A percentile compares a stretch with the other conserved stretches of the same genome.
These are phyloP conservation scores for Chloropicon primus DNA, from an alignment of 139 green algal genomes.

Conservation along the genomic window DNA sequence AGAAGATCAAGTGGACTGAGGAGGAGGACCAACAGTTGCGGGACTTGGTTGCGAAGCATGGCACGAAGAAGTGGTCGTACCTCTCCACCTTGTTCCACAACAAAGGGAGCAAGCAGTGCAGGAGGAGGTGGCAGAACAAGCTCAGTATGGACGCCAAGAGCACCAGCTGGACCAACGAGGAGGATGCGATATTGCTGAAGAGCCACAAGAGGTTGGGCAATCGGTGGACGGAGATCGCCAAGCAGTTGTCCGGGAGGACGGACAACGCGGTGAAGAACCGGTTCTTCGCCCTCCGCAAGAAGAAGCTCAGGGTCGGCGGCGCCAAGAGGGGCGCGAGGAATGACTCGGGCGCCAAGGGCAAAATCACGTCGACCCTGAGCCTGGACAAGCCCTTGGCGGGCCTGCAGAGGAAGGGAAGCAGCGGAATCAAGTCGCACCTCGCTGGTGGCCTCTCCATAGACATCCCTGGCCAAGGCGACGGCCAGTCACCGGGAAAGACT, in stretches of 20 bases:
- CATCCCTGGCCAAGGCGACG: background rate
- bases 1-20: background rate
- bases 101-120: conserved; percentile 55
- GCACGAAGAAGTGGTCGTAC: conserved; percentile 46
- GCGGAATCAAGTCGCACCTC: background rate
- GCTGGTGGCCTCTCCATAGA: background rate
- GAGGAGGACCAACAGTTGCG: conserved; percentile 50
- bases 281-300: conserved; percentile 29
- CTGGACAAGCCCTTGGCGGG: background rate
- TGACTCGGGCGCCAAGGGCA: too few species aligned
- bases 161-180: conserved; percentile 9
- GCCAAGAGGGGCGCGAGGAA: background rate
- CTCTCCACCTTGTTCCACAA: conserved; percentile 37
- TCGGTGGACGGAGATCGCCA: conserved; percentile 40
- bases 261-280: conserved; percentile 49
- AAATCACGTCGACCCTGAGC: background rate
- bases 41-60: conserved; percentile 38
- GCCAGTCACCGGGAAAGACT: background rate
- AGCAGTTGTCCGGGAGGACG: conserved; percentile 26
- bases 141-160: conserved; percentile 24
- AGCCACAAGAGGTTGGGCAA: conserved; percentile 28
- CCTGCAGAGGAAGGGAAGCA: background rate
- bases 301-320: background rate
- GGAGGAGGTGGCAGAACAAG: conserved; percentile 21
- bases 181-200: conserved; percentile 18